Evolutionary conservation across 192 early-diverging fungal genomes (phyloP).

Genomic region (Coemansia sp.): DNA sequence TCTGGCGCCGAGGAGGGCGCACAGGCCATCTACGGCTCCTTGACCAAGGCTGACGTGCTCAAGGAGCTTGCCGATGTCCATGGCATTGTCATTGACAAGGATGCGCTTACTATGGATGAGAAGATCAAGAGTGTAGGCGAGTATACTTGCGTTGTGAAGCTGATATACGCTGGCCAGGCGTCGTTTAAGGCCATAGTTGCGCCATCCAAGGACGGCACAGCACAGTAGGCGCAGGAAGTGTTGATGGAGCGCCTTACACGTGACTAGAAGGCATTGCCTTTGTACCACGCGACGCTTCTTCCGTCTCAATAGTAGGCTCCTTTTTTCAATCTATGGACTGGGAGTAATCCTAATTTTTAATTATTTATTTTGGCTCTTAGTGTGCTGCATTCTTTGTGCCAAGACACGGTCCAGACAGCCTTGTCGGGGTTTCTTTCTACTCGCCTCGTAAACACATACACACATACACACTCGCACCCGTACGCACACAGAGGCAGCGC

Average conservation of each 20-base stretch:
- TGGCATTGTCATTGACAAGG: constrained; percentile 37
- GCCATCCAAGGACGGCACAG: constrained; percentile 1
- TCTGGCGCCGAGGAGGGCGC: neutral
- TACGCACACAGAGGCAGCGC: neutral
- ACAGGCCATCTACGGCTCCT: constrained; percentile 43
- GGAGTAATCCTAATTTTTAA: neutral
- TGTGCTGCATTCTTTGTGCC: neutral
- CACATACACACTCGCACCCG: too few species aligned
- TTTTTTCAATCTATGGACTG: neutral
- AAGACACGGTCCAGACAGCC: neutral
- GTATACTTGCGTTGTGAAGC: constrained; percentile 44
- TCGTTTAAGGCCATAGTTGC: constrained; percentile 33
- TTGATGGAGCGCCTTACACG: neutral
- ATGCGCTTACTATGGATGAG: constrained; percentile 43
- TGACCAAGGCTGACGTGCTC: constrained; percentile 42
- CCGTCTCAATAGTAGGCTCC: neutral
- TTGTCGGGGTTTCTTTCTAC: neutral
- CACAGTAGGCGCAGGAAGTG: neutral
- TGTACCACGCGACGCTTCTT: too few species aligned
- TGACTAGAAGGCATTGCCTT: neutral
- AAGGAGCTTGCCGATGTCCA: constrained; percentile 31
- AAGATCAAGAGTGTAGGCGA: constrained; percentile 52
- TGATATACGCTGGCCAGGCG: constrained; percentile 46
- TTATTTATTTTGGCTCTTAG: neutral
- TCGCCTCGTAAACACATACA: neutral